Evolutionary conservation across 768 basidiomycete species (phyloP), one percentile per base, ranked within the genome.

Genomic region (Amanita inopinata): DNA sequence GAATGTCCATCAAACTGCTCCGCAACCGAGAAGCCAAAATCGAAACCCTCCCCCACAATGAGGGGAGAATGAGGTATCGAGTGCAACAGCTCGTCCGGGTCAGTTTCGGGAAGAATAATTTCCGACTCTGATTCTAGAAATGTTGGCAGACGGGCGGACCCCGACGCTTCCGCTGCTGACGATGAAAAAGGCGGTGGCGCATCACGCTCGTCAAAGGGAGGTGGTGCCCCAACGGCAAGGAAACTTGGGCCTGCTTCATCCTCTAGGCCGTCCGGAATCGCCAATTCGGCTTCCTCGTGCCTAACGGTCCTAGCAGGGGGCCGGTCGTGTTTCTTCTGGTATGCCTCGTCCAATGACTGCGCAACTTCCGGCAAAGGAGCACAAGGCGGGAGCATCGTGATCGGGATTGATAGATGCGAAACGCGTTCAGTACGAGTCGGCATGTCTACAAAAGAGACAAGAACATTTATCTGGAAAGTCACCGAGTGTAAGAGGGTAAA

Each of bases 281-380:
- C 65, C 24, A 63, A 52, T 25, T 87, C 85, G 11, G 49, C 46
- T 38, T 89, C 88, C 43, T 86, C 84, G 27, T 71, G 62, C 40
- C 88, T 67, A 27, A 78, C 71, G 0, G 88, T 91, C 53, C 66
- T 75, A 2, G 69, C 57, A 1, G 88, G 88, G 5, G 88, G 88
- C 2, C 74, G 72, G 52, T 91, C 88, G 51, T 90, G 87, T 57
- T 91, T 91, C 68, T 91, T 91, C 52, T 76, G 78, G 59, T 91
- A 91, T 5, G 83, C 84, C 22, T 69, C 71, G 47, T 84, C 84
- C 15, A 86, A 60, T 40, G 75, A 74, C 42, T 68, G 71, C n/a
- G 82, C 80, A 3, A 84, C 76, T 55, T 88, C 78, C 4, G 83
- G 84, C 15, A 86, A 73, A n/a, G 81, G 81, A 0, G 88, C 85